phyloP scores from a whole-genome alignment of 108 stramenopile genomes.

The Nitzschia putrida region DNA sequence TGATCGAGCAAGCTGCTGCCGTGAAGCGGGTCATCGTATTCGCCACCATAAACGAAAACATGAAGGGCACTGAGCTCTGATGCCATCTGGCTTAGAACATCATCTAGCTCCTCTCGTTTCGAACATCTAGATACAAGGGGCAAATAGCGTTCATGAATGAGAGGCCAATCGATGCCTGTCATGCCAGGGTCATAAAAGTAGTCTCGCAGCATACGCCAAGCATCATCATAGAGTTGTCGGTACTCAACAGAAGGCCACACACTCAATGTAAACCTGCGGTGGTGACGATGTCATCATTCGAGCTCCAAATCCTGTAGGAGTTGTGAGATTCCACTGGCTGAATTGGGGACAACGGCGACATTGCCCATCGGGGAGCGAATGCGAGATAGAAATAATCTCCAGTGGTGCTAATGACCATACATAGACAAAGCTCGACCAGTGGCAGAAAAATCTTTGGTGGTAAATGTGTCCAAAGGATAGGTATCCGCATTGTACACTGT shows the following conservation, averaged over 20 bases:
- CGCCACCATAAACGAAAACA: conserved; percentile 77
- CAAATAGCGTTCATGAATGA: conserved; percentile 57
- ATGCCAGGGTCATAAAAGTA: conserved; percentile 73
- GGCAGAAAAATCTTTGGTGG: conserved; percentile 14
- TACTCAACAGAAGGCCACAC: conserved; percentile 74
- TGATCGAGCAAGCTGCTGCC: conserved; percentile 21
- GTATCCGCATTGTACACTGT: conserved; percentile 37
- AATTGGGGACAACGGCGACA: conserved; percentile 38
- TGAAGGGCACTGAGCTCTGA: conserved; percentile 76
- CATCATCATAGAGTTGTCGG: conserved; percentile 70
- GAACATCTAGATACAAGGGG: conserved; percentile 59
- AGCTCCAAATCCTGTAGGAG: conserved; percentile 17
- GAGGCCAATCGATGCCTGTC: conserved; percentile 61
- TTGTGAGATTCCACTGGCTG: conserved; percentile 15
- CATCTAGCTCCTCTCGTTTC: conserved; percentile 76
- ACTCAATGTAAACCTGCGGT: conserved; percentile 35
- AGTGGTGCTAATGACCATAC: conserved; percentile 38
- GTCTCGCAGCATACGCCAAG: conserved; percentile 75
- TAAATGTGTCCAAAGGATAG: conserved; percentile 56
- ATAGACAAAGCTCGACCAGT: conserved; percentile 4
- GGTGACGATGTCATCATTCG: conserved; percentile 50
- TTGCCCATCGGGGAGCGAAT: conserved; percentile 30
- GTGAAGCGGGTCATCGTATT: conserved; percentile 57
- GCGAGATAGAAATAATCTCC: conserved; percentile 42
- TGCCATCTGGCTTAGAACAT: conserved; percentile 75